Base-by-base conservation (phyloP, 31 red algal genomes). In the Endocladia muricata region DNA sequence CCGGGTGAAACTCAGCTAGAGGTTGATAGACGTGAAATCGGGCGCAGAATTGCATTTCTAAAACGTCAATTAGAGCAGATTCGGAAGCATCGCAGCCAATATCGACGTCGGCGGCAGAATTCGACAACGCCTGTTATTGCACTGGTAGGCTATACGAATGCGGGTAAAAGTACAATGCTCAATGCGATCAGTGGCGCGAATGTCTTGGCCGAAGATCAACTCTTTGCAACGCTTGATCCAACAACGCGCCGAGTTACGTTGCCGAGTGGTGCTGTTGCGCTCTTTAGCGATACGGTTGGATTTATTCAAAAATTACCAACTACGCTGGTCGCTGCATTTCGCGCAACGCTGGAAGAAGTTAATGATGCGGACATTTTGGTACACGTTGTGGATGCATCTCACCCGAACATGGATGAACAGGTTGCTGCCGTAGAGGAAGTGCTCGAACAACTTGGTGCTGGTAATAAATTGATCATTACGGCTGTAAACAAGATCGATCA, bases 1-100 rank as follows among this genome's bases (percentile, higher is more conserved):
- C 92, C 92, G 15, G 97, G 97, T 39, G 97, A 99, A 77, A 99
- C 92, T 2, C 97, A 99, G 84, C 82, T 99, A 37, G 97, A 99
- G 55, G 69, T 76, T 28, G 97, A 99, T 62, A 64, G 88, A 29
- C 58, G 97, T 52, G 54, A 93, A 38, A 88, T 96, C 13, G 74
- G 73, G 38, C 35, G 49, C 47, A 64, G 78, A 22, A 74, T 99
- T 19, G 63, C 66, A 7, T 88, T 77, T 44, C 58, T 99, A 29
- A 76, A 83, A 40, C 71, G 68, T 37, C 61, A 84, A 30, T 72
- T 96, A 29, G 89, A 99, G 43, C 8, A 48, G 5, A 77, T 96
- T 23, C 75, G 85, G 26, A 65, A 70, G 23, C 87, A 99, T 52
- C 85, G 97, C n/a, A 77, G 39, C 22, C 80, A 81, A 0, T 64